A percentile compares a stretch with the other conserved stretches of the same genome.
phyloP scores from a whole-genome alignment of 2,329 filamentous ascomycete species.

The Trichoderma oligosporum region DNA sequence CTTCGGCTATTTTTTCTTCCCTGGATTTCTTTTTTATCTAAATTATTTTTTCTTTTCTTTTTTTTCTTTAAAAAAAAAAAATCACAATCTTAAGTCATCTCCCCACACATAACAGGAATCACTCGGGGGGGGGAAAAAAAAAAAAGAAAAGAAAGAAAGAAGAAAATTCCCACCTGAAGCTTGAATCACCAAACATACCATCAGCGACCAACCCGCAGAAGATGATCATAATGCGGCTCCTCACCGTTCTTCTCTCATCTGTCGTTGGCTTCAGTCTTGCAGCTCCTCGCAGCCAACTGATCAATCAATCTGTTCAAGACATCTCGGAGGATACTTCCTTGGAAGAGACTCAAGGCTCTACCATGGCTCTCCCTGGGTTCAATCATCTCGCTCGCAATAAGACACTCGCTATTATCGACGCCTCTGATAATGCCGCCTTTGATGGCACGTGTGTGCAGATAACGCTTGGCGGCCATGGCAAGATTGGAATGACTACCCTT shows the following conservation, averaged over 20 bases:
- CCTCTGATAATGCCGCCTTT: conserved; percentile 3
- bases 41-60: background rate
- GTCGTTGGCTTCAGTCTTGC: background rate
- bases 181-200: background rate
- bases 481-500: conserved; percentile 23
- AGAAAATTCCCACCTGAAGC: background rate
- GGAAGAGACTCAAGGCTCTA: background rate
- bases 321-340: background rate
- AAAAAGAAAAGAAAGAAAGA: too few relatives aligned
- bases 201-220: too few relatives aligned
- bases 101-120: too few relatives aligned
- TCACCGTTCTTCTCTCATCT: conserved; percentile 17
- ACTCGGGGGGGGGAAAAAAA: too few relatives aligned
- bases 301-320: background rate
- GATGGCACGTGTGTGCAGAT: conserved; percentile 23
- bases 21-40: background rate
- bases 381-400: conserved; percentile 14
- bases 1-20: background rate
- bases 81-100: too few relatives aligned
- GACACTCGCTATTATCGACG: background rate
- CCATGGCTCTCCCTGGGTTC: conserved; percentile 5
- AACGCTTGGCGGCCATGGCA: conserved; percentile 24
- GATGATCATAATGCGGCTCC: background rate
- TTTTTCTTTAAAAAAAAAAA: background rate
- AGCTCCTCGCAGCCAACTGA: background rate